Percentiles rank a stretch among this genome's conserved stretches.
These are phyloP conservation scores for Cryoendolithus antarcticus DNA, from an alignment of 2,329 filamentous ascomycete genomes.

Conservation along the genomic window DNA sequence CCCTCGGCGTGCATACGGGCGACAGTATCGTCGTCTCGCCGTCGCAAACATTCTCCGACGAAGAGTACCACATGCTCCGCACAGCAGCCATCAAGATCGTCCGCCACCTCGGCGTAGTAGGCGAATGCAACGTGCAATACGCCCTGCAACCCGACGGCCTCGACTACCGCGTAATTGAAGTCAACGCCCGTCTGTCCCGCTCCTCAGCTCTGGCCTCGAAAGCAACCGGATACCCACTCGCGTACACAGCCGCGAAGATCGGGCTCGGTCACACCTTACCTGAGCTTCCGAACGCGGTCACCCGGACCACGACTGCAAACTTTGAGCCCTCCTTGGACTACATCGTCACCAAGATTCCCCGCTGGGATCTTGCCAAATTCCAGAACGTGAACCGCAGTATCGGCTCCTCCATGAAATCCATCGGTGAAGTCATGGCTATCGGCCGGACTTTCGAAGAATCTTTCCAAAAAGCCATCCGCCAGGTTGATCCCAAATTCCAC, in stretches of 20 bases:
- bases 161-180: slow-evolving; percentile 98
- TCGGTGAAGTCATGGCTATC: slow-evolving; percentile 98
- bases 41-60: slow-evolving; percentile 89
- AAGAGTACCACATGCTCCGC: slow-evolving; percentile 98
- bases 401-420: slow-evolving; percentile 98
- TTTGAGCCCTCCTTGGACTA: slow-evolving; percentile 98
- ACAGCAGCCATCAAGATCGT: slow-evolving; percentile 97
- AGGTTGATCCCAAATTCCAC: slow-evolving; percentile 88
- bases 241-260: slow-evolving; percentile 93
- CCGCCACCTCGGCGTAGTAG: slow-evolving; percentile 89
- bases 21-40: slow-evolving; percentile 97
- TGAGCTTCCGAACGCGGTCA: slow-evolving; percentile 92
- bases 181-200: slow-evolving; percentile 90
- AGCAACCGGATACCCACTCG: slow-evolving; percentile 89
- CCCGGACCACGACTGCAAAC: slow-evolving; percentile 89
- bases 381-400: slow-evolving; percentile 90
- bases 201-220: slow-evolving; percentile 95
- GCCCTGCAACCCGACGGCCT: slow-evolving; percentile 87
- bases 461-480: slow-evolving; percentile 93
- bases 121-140: slow-evolving; percentile 98
- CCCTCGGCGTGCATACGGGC: slow-evolving; percentile 92
- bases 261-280: slow-evolving; percentile 90
- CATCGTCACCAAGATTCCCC: slow-evolving; percentile 95
- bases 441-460: slow-evolving; percentile 95
- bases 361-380: slow-evolving; percentile 99